Base-by-base conservation (phyloP, 345 rosid species). In the Heritiera fomes region DNA sequence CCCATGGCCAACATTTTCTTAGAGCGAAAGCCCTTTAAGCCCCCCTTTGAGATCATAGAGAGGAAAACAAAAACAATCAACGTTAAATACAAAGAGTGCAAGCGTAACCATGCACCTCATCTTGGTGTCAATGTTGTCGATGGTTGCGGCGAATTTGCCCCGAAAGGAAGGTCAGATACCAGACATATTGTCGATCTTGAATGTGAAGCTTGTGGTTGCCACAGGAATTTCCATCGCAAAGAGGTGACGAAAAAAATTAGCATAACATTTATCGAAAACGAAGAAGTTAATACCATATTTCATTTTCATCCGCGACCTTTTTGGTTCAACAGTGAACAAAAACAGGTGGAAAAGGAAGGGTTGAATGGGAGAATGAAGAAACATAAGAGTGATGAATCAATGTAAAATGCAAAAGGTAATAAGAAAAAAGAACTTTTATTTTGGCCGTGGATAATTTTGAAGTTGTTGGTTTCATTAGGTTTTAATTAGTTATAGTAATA, bases 121-220 rank as follows among this genome's bases (percentile, higher is more conserved):
- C 64, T 55, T 20, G 76, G 64, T 7, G 1, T 55, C 50, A 38
- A 73, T 8, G 34, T 55, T n/a, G 32, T 73, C n/a, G 63, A 73
- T 55, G 76, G 76, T 53, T 73, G 76, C 2, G 63, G 63, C 4
- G 63, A 73, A n/a, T 73, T 55, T 13, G 18, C 60, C 11, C 76
- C 30, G 0, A 72, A 32, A 71, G 49, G 49, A 55, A 53, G 8
- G 20, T 23, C 34, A 7, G 47, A 38, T 32, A 53, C 17, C 5
- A n/a, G 32, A 73, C 32, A n/a, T 34, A 17, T 2, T 0, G 43
- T 41, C 6, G 43, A 73, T 73, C 8, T 73, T 18, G 30, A 53
- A 6, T 73, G 64, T n/a, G 76, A 55, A 53, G 76, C 76, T 43
- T 73, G 76, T 11, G 76, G 75, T 50, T 73, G 76, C 18, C 76